A percentile compares a stretch with the other conserved stretches of the same genome.
phyloP scores from a whole-genome alignment of 805 yeast genomes.

The Starmerella roubikii region DNA sequence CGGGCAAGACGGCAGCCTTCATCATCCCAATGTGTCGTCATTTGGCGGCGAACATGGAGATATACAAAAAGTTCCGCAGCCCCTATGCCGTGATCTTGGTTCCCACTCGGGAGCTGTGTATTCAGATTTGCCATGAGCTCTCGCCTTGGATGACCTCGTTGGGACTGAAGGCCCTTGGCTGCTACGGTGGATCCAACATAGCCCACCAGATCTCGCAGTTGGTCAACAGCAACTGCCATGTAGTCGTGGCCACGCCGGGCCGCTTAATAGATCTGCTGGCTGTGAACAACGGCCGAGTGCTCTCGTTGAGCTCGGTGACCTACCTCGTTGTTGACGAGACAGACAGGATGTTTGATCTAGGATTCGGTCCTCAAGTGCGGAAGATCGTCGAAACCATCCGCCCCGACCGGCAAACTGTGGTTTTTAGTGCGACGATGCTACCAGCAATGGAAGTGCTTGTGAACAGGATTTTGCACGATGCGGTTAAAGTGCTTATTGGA shows the following conservation, averaged over 20 bases:
- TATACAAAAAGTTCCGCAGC: slow-evolving; percentile 31
- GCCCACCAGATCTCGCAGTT: slow-evolving; percentile 69
- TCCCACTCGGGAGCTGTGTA: slow-evolving; percentile 86
- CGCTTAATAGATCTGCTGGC: slow-evolving; percentile 78
- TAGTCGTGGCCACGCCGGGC: slow-evolving; percentile 91
- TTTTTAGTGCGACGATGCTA: slow-evolving; percentile 93
- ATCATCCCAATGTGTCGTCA: slow-evolving; percentile 75
- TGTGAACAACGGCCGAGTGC: slow-evolving; percentile 65
- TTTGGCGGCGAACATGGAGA: slow-evolving; percentile 54
- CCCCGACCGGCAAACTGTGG: slow-evolving; percentile 76
- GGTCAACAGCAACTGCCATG: slow-evolving; percentile 54
- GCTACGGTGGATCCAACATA: slow-evolving; percentile 83
- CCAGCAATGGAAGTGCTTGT: slow-evolving; percentile 66
- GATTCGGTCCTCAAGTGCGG: slow-evolving; percentile 90
- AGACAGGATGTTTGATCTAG: slow-evolving; percentile 91
- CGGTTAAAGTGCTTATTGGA: slow-evolving; percentile 69
- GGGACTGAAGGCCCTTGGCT: slow-evolving; percentile 44
- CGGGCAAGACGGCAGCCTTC: slow-evolving; percentile 89
- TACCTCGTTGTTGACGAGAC: slow-evolving; percentile 91
- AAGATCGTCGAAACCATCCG: slow-evolving; percentile 64
- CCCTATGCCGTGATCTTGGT: slow-evolving; percentile 72
- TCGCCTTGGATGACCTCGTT: slow-evolving; percentile 41
- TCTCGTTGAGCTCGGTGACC: slow-evolving; percentile 54
- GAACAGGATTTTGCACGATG: slow-evolving; percentile 42
- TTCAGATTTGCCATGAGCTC: slow-evolving; percentile 65